Evolutionary conservation across 2,329 filamentous ascomycete species (phyloP), one percentile per base, ranked within the genome.

Genomic region (Neonectria sp.): DNA sequence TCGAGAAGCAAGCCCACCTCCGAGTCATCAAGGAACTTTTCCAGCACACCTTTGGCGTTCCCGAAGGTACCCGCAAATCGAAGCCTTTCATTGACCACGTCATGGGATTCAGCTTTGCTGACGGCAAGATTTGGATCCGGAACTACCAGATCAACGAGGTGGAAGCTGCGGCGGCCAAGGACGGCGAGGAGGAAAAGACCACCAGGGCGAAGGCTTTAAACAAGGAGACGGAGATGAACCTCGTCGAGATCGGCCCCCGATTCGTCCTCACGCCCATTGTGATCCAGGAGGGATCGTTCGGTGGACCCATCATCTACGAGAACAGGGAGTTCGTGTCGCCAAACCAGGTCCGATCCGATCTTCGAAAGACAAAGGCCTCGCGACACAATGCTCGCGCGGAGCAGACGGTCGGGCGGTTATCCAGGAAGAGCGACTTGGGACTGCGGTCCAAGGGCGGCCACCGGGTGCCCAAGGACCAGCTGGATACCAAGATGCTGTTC

Each of bases 61-160:
- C 96, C 2, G 93, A 95, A 76, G 92, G 92, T 25, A 92, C 95
- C 27, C 88, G 94, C 75, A 97, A 97, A 77, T 92, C 93, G 67
- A 99, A 99, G 84, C 96, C 96, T 4, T 99, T 99, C 77, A 88
- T 98, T 69, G 96, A 99, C 80, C 95, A 96, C 75, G 93, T 99
- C 70, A 95, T 98, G 88, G 92, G 91, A 65, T 97, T 99, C 80
- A 97, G 93, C 65, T 85, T 97, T 35, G 93, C 93, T 4, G 95
- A 97, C 77, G 94, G 93, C 77, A 97, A 97, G 84, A 93, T 99
- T 76, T 99, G 95, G 95, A 91, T 98, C 65, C 90, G 96, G 60
- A 94, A 95, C 77, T 99, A 98, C 82, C 95, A 99, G 82, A 93
- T 98, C 79, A 91, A 89, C 74, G 95, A 98, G 81, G 91, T 92